Evolutionary conservation across 2,329 filamentous ascomycete genomes (phyloP), one percentile per base, ranked within the genome.

Genomic region (Falciphora oryzae): DNA sequence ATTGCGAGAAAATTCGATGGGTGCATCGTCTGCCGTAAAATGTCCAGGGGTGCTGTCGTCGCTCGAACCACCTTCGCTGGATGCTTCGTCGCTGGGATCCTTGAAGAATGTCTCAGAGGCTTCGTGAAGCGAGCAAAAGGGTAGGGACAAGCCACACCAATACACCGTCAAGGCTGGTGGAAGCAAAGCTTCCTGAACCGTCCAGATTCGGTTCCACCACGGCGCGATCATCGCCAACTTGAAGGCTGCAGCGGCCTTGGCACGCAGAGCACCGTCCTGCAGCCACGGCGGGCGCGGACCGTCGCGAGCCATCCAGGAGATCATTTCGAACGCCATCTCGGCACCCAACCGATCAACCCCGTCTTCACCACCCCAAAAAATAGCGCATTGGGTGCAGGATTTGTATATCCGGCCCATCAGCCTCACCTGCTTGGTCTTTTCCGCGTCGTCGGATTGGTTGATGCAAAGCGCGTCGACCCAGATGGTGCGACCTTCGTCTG

Each of bases 381-480:
- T 25, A 11, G 44, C 44, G 22, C 44, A 53, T 8, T 25, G 18
- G 22, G 44, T 53, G 44, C 44, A 53, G 18, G 44, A 53, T 25
- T 25, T 53, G 65, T 66, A 69, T 61, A 69, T 67, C 57, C 29
- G 59, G 7, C 62, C 50, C 68, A 69, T 69, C 56, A 63, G 56
- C 29, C 32, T 53, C 8, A 68, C 66, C 58, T 69, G 67, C 6
- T 27, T 38, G 18, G 62, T 62, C 53, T 67, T 66, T 31, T 69
- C 68, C 44, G 25, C 60, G 5, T 27, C 27, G 57, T 67, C 65
- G 25, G 31, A 16, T 58, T 68, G 68, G 60, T 69, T 65, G 68
- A 68, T 67, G 63, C 68, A 69, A 3, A 69, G 62, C 22, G 67
- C 65, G 50, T 69, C 68, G 57, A 68, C 62, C 68, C 68, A 69